phyloP scores from a whole-genome alignment of 2,329 filamentous ascomycete genomes.

The Arachnomyces sp. region DNA sequence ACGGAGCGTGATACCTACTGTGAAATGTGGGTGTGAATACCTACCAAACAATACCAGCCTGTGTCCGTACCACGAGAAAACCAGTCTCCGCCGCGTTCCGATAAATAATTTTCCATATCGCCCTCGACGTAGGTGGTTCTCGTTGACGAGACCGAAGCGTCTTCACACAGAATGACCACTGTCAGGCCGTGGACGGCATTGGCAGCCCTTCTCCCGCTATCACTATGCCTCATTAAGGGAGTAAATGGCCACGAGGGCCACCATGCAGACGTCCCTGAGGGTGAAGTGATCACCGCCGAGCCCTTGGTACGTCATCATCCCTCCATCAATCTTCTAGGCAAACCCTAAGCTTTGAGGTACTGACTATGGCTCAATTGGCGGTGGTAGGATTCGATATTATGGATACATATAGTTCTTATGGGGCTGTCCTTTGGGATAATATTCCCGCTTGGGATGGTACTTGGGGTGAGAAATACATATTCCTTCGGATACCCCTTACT shows the following conservation, averaged over 20 bases:
- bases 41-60: too few species aligned
- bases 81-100: too few species aligned
- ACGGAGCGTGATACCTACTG: too few species aligned
- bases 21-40: too few species aligned
- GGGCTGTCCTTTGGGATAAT: conserved; percentile 81
- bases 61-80: too few species aligned
- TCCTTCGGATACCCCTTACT: not conserved
- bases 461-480: conserved; percentile 58
- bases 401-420: conserved; percentile 88
- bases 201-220: conserved; percentile 19
- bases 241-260: conserved; percentile 42
- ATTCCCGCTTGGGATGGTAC: conserved; percentile 90
- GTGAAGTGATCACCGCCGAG: conserved; percentile 59
- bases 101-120: too few species aligned
- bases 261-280: conserved; percentile 56
- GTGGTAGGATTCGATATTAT: conserved; percentile 73
- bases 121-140: not conserved
- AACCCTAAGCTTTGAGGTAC: conserved; percentile 27
- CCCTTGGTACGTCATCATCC: conserved; percentile 56
- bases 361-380: conserved; percentile 3
- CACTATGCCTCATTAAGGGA: conserved; percentile 17
- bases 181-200: conserved; percentile 13
- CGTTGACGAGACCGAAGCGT: too few species aligned
- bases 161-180: conserved; percentile 6
- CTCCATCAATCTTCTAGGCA: conserved; percentile 12